Evolutionary conservation across 106 monocot genomes (phyloP).

Genomic region (Acorus gramineus): DNA sequence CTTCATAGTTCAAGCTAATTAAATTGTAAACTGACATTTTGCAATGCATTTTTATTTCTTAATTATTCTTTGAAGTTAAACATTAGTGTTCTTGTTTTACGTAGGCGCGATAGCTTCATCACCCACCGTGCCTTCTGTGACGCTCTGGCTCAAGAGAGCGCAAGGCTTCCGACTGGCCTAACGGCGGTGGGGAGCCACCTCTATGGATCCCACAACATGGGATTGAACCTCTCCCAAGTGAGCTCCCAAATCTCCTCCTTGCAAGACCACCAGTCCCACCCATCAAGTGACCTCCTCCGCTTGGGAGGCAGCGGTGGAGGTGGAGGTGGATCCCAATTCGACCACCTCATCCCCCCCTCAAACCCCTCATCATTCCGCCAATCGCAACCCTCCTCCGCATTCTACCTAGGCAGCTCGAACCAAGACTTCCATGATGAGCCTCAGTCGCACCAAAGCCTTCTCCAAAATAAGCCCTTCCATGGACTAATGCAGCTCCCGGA

Average conservation of each 20-base stretch:
- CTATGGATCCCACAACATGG: slow-evolving; percentile 37
- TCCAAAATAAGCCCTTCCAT: slow-evolving; percentile 44
- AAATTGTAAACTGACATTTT: too few relatives aligned
- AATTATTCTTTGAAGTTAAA: too few relatives aligned
- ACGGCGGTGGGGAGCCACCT: slow-evolving; percentile 40
- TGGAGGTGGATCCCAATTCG: slow-evolving; percentile 25
- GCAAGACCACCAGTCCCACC: slow-evolving; percentile 44
- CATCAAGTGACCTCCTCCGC: slow-evolving; percentile 32
- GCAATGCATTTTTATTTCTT: too few relatives aligned
- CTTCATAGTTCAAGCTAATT: too few relatives aligned
- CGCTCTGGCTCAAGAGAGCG: slow-evolving; percentile 79
- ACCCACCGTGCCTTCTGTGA: slow-evolving; percentile 97
- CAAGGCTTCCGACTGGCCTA: slow-evolving; percentile 39
- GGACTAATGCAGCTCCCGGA: slow-evolving; percentile 56
- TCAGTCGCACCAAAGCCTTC: slow-evolving; percentile 21
- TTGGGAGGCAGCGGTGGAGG: slow-evolving; percentile 22
- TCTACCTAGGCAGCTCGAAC: slow-evolving; percentile 31
- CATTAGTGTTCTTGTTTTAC: not conserved
- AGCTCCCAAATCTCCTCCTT: slow-evolving; percentile 44
- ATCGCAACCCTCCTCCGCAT: slow-evolving; percentile 26
- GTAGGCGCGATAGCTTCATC: slow-evolving; percentile 95
- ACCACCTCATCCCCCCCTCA: slow-evolving; percentile 41
- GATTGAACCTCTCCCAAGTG: slow-evolving; percentile 38
- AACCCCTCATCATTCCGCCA: slow-evolving; percentile 40
- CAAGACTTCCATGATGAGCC: slow-evolving; percentile 32